phyloP scores from a whole-genome alignment of 225 moss, liverwort and hornwort genomes.

The Polytrichum commune region DNA sequence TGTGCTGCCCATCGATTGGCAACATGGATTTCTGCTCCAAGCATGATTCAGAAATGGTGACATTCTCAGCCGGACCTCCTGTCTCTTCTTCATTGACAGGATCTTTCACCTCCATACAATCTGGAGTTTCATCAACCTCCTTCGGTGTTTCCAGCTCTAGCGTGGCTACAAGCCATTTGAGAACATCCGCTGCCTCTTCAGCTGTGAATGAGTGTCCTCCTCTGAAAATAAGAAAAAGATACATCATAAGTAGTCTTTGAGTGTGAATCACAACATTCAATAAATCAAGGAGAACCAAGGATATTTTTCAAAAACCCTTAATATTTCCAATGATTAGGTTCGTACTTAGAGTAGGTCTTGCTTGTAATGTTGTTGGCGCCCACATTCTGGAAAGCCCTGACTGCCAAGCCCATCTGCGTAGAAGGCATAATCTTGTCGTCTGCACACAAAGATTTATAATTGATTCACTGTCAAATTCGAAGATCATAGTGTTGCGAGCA shows the following conservation, averaged over 20 bases:
- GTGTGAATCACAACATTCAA: too few relatives aligned
- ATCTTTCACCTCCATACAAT: too few relatives aligned
- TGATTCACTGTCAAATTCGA: too few relatives aligned
- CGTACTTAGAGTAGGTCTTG: conserved; percentile 1
- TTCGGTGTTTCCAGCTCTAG: background rate
- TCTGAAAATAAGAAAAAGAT: background rate
- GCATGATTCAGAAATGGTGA: too few relatives aligned
- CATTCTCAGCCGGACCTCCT: too few relatives aligned
- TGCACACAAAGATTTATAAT: background rate
- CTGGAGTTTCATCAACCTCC: background rate
- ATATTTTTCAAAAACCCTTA: too few relatives aligned
- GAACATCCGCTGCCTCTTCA: background rate
- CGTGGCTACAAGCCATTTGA: background rate
- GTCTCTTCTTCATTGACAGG: too few relatives aligned
- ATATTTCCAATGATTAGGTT: background rate
- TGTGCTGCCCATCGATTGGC: too few relatives aligned
- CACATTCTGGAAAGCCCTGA: background rate
- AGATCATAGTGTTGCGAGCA: too few relatives aligned
- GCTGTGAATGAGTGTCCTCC: background rate
- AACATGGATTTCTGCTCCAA: too few relatives aligned
- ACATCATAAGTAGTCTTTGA: too few relatives aligned
- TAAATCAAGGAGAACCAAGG: too few relatives aligned
- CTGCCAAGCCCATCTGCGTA: background rate
- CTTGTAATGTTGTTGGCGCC: background rate
- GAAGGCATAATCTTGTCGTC: background rate